phyloP scores from a whole-genome alignment of 1,139 yeast species.

The Scheffersomyces lignicola region DNA sequence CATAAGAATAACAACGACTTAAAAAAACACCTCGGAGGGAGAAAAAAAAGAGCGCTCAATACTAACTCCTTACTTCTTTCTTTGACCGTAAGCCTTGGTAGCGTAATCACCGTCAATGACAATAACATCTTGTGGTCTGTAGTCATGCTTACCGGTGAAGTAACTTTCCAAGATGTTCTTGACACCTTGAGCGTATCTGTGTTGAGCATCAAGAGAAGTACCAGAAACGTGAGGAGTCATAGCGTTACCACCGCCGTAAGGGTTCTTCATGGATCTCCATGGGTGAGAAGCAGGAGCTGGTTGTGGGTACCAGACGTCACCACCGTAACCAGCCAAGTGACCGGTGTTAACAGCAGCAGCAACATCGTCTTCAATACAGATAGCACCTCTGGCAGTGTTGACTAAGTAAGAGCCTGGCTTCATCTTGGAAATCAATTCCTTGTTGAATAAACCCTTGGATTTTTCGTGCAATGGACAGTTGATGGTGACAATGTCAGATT shows the following conservation, averaged over 20 bases:
- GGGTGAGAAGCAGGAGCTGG: constrained; percentile 79
- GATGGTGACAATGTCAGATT: constrained; percentile 74
- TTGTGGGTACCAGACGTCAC: constrained; percentile 82
- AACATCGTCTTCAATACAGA: constrained; percentile 69
- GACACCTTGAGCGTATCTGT: constrained; percentile 70
- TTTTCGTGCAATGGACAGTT: constrained; percentile 77
- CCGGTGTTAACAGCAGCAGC: constrained; percentile 73
- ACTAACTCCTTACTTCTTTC: constrained; percentile 3
- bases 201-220: constrained; percentile 78
- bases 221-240: constrained; percentile 87
- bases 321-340: constrained; percentile 76
- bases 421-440: constrained; percentile 66
- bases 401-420: constrained; percentile 77
- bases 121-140: constrained; percentile 73
- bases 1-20: background rate
- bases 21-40: background rate
- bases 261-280: constrained; percentile 70
- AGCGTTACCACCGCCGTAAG: constrained; percentile 74
- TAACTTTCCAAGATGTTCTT: constrained; percentile 63
- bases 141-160: constrained; percentile 62
- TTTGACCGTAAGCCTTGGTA: constrained; percentile 53
- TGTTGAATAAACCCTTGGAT: constrained; percentile 66
- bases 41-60: no score
- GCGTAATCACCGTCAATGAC: constrained; percentile 72
- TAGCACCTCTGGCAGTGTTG: constrained; percentile 86